These are phyloP conservation scores for Didymella exigua DNA, from an alignment of 2,329 filamentous ascomycete species.

Conservation along the genomic window DNA sequence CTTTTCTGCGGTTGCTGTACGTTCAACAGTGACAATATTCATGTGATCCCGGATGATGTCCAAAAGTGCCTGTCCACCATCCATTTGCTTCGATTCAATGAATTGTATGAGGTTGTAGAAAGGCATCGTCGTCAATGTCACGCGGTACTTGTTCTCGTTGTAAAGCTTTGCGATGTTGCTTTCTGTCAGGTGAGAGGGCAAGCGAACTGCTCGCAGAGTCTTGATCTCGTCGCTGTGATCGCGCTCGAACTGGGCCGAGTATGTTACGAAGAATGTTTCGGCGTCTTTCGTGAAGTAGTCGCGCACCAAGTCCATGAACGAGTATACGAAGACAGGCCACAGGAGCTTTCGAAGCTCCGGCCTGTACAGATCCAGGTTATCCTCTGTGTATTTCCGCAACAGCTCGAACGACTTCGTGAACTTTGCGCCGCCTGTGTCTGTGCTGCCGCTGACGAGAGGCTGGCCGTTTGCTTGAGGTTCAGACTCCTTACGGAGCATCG, in stretches of 20 bases:
- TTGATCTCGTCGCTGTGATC: constrained; percentile 82
- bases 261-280: constrained; percentile 72
- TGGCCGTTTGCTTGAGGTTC: constrained; percentile 82
- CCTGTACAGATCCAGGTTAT: constrained; percentile 89
- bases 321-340: constrained; percentile 95
- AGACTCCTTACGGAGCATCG: constrained; percentile 89
- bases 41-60: constrained; percentile 70
- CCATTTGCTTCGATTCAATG: constrained; percentile 82
- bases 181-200: constrained; percentile 78
- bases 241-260: constrained; percentile 72
- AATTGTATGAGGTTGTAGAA: constrained; percentile 85
- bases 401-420: constrained; percentile 77
- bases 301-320: constrained; percentile 78
- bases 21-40: constrained; percentile 64
- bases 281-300: constrained; percentile 75
- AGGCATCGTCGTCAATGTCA: constrained; percentile 86
- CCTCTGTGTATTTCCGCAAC: constrained; percentile 83
- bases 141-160: constrained; percentile 81
- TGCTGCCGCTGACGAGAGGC: constrained; percentile 68
- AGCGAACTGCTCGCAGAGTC: constrained; percentile 71
- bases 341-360: constrained; percentile 86
- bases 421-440: constrained; percentile 74
- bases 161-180: constrained; percentile 83
- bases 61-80: constrained; percentile 78
- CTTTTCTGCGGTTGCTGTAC: constrained; percentile 60